Conservation (phyloP, 2,329 filamentous ascomycete genomes). For the Claviceps paspali region DNA sequence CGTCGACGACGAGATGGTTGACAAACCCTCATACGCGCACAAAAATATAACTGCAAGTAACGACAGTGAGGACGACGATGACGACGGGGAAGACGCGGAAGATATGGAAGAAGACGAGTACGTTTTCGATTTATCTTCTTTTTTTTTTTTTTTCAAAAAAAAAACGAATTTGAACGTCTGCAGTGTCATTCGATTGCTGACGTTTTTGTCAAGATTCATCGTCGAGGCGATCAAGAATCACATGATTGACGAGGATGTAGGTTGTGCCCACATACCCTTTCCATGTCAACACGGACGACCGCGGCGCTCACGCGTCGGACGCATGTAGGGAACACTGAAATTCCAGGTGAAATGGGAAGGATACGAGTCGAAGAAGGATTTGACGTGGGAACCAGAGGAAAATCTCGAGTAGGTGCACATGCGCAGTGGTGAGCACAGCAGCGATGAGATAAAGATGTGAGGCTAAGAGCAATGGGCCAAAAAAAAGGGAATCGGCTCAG, state of each 20-base stretch:
- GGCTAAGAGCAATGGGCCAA: too few species aligned
- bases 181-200: too few species aligned
- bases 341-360: slow-evolving; percentile 75
- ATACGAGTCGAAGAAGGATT: slow-evolving; percentile 52
- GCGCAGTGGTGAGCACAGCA: too few species aligned
- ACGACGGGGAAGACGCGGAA: slow-evolving; percentile 21
- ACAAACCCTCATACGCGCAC: slow-evolving; percentile 6
- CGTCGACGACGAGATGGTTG: too few species aligned
- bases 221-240: slow-evolving; percentile 62
- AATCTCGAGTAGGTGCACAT: slow-evolving; percentile 35
- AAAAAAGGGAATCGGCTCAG: slow-evolving; percentile 39
- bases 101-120: slow-evolving; percentile 30
- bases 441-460: too few species aligned
- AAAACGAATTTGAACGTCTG: too few species aligned
- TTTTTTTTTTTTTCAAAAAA: too few species aligned
- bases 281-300: background rate
- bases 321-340: slow-evolving; percentile 30
- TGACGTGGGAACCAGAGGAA: slow-evolving; percentile 66
- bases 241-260: slow-evolving; percentile 40
- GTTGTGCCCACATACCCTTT: slow-evolving; percentile 7
- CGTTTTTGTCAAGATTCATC: slow-evolving; percentile 39
- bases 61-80: slow-evolving; percentile 17
- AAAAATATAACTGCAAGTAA: slow-evolving; percentile 12
- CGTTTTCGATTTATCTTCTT: too few species aligned
- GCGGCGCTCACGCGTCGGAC: too few species aligned